phyloP scores from a whole-genome alignment of 139 green algal genomes.

The Asterochloris sp. region DNA sequence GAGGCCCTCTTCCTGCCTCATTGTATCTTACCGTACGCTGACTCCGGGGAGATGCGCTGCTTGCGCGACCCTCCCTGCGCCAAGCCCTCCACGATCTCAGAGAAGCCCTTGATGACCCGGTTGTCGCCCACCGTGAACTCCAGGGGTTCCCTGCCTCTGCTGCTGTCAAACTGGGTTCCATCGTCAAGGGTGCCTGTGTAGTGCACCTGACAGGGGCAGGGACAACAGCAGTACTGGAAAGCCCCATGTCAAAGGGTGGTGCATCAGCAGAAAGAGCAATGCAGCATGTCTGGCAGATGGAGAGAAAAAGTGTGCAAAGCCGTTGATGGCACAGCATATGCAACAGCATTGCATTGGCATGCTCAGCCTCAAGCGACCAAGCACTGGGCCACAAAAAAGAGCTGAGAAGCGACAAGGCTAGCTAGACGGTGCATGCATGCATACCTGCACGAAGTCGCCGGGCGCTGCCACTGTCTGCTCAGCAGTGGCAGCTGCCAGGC shows the following conservation, averaged over 20 bases:
- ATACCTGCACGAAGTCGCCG: not conserved
- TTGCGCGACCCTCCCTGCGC: constrained; percentile 46
- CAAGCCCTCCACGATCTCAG: constrained; percentile 59
- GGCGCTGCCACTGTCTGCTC: not conserved
- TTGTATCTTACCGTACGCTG: constrained; percentile 37
- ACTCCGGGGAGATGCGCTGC: constrained; percentile 32
- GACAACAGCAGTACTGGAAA: not conserved
- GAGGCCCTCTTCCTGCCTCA: no score
- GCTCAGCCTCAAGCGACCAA: no score
- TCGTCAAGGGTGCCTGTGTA: constrained; percentile 64
- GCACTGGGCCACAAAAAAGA: no score
- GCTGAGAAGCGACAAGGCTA: no score
- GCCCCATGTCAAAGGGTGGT: not conserved
- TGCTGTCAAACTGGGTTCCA: constrained; percentile 58
- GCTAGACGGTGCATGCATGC: no score
- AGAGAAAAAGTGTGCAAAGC: no score
- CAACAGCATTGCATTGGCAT: no score
- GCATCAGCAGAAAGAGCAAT: not conserved
- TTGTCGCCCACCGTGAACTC: constrained; percentile 61
- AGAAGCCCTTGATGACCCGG: constrained; percentile 68
- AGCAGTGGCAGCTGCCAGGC: not conserved
- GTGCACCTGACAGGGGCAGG: constrained; percentile 27
- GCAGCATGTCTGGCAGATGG: no score
- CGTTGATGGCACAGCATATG: no score
- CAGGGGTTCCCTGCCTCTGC: constrained; percentile 40